A percentile compares a stretch with the other conserved stretches of the same genome.
Conservation (phyloP, 345 rosid genomes). For the Populus simonii region DNA sequence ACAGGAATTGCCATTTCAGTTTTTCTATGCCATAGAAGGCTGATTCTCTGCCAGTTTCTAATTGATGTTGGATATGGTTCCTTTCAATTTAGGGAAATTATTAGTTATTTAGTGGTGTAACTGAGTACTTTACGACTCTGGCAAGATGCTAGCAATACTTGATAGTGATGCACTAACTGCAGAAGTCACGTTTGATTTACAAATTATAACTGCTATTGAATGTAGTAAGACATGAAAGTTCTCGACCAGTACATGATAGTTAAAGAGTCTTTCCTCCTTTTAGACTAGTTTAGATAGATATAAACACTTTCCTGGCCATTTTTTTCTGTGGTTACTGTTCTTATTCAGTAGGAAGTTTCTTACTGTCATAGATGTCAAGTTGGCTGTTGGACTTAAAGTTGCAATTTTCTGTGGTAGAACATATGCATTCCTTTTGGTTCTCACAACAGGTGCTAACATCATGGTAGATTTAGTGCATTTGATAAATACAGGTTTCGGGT, state of each 20-base stretch:
- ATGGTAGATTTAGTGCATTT: neutral
- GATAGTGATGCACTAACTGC: neutral
- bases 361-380: neutral
- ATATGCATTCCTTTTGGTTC: neutral
- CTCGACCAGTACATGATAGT: neutral
- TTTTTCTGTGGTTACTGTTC: neutral
- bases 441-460: neutral
- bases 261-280: neutral
- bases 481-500: neutral
- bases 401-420: neutral
- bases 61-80: neutral
- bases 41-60: neutral
- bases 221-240: neutral
- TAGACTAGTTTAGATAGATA: neutral
- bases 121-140: neutral
- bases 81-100: neutral
- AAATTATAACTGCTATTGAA: neutral
- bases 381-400: neutral
- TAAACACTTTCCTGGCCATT: neutral
- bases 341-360: neutral
- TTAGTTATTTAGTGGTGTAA: neutral
- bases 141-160: neutral
- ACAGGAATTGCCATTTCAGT: neutral
- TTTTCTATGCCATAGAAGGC: neutral
- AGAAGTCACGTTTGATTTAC: neutral